phyloP scores from a whole-genome alignment of 345 rosid species.

The Brassica incana region DNA sequence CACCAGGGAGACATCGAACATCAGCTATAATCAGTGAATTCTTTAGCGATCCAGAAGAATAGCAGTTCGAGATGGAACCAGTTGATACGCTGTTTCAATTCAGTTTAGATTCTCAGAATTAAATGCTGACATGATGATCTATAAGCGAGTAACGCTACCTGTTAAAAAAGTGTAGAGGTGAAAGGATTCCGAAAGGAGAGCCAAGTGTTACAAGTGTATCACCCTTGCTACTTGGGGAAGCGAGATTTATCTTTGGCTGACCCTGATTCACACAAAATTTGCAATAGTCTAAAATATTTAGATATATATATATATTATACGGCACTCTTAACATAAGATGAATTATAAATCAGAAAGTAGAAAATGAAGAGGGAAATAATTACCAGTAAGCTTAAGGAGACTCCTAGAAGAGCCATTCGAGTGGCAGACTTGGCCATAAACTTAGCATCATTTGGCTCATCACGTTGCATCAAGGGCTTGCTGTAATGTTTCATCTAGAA shows the following conservation, averaged over 20 bases:
- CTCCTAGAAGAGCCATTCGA: constrained; percentile 81
- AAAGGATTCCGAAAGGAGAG: constrained; percentile 93
- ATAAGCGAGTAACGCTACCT: constrained; percentile 44
- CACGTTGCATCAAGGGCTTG: constrained; percentile 38
- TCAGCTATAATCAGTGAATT: constrained; percentile 84
- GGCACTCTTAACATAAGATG: not conserved
- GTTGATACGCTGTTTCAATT: constrained; percentile 65
- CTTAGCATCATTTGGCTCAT: constrained; percentile 51
- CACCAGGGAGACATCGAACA: constrained; percentile 95
- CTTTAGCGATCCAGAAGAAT: constrained; percentile 59
- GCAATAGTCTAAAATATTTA: too few species aligned
- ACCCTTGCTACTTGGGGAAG: constrained; percentile 55
- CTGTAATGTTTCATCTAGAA: constrained; percentile 45
- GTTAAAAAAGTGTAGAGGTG: constrained; percentile 86
- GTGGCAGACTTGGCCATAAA: constrained; percentile 58
- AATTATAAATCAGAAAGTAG: constrained; percentile 9
- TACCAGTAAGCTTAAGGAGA: constrained; percentile 56
- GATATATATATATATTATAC: too few species aligned
- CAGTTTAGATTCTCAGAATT: constrained; percentile 1
- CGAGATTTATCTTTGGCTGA: constrained; percentile 45
- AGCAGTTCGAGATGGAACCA: constrained; percentile 80
- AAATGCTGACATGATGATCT: too few species aligned
- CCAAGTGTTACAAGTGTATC: constrained; percentile 75
- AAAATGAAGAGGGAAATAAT: constrained; percentile 16
- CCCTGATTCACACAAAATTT: constrained; percentile 46